Conservation (phyloP, 2,329 filamentous ascomycete genomes). For the Trichoderma afroharzianum region DNA sequence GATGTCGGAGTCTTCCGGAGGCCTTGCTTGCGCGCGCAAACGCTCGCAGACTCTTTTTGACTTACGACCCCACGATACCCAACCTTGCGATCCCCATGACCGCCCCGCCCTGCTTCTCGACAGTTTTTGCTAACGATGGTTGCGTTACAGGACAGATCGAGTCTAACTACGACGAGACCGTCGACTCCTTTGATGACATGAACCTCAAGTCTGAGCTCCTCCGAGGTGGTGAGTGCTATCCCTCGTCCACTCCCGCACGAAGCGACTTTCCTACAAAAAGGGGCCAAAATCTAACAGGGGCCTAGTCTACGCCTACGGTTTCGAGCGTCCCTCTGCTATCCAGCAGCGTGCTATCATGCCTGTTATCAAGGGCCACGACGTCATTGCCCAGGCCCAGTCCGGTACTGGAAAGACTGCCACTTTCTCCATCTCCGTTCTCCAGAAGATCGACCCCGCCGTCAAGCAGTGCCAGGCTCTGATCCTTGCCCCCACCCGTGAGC, state of each 20-base stretch:
- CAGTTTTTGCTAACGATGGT: conserved; percentile 23
- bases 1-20: not conserved
- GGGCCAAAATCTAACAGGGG: conserved; percentile 24
- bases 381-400: conserved; percentile 99
- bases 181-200: conserved; percentile 99
- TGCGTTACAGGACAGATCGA: conserved; percentile 83
- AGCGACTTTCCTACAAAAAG: not conserved
- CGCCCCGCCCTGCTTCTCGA: not conserved
- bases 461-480: conserved; percentile 99
- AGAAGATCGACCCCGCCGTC: conserved; percentile 94
- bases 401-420: conserved; percentile 99
- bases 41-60: not conserved
- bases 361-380: conserved; percentile 99
- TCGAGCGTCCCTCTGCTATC: conserved; percentile 98
- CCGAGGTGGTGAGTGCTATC: conserved; percentile 65
- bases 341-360: conserved; percentile 99
- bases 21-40: conserved; percentile 2
- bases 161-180: conserved; percentile 99
- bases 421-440: conserved; percentile 97
- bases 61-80: conserved; percentile 17
- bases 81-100: not conserved
- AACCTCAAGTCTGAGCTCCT: conserved; percentile 95
- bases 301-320: conserved; percentile 95
- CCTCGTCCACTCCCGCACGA: conserved; percentile 16
- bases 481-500: conserved; percentile 94